Evolutionary conservation across 2,329 filamentous ascomycete species (phyloP).

Genomic region (Colletotrichum chrysophilum): DNA sequence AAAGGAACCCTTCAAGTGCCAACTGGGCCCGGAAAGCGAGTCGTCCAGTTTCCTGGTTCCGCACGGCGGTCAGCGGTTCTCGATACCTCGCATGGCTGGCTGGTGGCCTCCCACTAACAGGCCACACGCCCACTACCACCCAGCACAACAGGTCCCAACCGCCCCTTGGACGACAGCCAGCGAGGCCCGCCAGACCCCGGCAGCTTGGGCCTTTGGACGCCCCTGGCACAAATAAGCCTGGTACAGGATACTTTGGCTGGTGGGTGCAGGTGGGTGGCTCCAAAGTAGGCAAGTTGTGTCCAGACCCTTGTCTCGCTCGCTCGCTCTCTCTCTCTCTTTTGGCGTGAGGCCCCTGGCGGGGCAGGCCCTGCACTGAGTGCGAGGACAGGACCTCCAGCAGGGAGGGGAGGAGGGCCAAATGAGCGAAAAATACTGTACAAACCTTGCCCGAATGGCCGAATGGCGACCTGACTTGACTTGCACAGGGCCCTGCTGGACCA

Average conservation of each 20-base stretch:
- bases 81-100: neutral
- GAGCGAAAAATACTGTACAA: neutral
- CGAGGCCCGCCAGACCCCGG: neutral
- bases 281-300: neutral
- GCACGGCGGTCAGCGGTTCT: neutral
- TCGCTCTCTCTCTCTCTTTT: neutral
- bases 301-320: neutral
- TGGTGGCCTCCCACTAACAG: constrained; percentile 1
- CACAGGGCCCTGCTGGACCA: neutral
- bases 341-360: neutral
- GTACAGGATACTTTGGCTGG: neutral
- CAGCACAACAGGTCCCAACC: neutral
- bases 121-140: neutral
- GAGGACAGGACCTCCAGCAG: neutral
- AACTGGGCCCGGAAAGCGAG: neutral
- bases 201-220: neutral
- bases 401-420: neutral
- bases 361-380: neutral
- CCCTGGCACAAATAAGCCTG: neutral
- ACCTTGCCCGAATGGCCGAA: neutral
- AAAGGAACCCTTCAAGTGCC: neutral
- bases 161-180: neutral
- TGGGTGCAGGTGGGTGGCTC: neutral
- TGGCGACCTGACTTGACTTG: neutral
- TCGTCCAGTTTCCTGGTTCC: neutral